Conservation (phyloP, 1,284 basidiomycete genomes). For the Pyrrhoderma noxium region DNA sequence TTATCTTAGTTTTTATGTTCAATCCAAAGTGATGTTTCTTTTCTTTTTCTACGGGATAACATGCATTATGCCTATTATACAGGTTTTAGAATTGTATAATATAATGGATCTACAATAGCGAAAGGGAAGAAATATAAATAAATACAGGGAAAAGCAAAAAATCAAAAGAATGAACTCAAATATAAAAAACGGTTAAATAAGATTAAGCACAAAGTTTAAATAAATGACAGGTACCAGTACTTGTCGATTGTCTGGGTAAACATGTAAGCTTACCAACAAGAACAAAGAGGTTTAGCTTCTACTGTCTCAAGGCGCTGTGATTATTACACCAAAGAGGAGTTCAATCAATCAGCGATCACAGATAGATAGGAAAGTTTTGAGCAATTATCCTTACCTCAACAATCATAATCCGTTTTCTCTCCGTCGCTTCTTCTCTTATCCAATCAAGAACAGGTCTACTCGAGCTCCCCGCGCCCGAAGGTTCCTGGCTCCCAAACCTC, state of each 20-base stretch:
- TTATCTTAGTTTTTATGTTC: too few species aligned
- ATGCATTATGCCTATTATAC: conserved; percentile 1
- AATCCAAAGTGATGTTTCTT: too few species aligned
- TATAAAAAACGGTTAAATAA: too few species aligned
- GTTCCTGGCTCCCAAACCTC: conserved; percentile 38
- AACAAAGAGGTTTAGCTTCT: conserved; percentile 56
- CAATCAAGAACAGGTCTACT: conserved; percentile 49
- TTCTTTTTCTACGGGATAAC: neutral
- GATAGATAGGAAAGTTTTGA: neutral
- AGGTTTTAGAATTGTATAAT: neutral
- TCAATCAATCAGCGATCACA: neutral
- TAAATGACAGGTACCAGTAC: too few species aligned
- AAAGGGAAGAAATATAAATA: too few species aligned
- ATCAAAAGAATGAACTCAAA: too few species aligned
- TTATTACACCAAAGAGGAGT: neutral
- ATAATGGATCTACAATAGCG: neutral
- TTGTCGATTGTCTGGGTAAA: too few species aligned
- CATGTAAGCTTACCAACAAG: conserved; percentile 48
- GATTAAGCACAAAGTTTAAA: too few species aligned
- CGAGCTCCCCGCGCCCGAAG: conserved; percentile 27
- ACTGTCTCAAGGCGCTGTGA: conserved; percentile 64
- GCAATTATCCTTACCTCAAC: conserved; percentile 41
- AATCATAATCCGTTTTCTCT: conserved; percentile 53
- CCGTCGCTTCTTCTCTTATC: conserved; percentile 46
- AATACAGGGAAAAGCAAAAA: too few species aligned